A percentile compares a stretch with the other conserved stretches of the same genome.
Conservation (phyloP, 345 rosid species). For the Arabis hirsuta region DNA sequence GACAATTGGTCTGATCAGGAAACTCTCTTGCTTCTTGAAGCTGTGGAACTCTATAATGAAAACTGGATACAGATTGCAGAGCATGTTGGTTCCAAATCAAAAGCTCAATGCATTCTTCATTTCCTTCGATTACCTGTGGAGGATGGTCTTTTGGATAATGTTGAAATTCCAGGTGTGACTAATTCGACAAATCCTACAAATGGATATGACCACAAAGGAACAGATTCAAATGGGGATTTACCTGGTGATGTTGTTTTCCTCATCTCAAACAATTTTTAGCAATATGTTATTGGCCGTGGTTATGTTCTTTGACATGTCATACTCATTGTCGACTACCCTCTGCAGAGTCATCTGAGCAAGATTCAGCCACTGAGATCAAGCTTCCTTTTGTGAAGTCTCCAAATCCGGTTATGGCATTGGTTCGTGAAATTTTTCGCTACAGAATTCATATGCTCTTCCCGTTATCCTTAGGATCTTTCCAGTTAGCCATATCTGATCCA, state of each 20-base stretch:
- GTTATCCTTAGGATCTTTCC: slow-evolving; percentile 23
- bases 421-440: slow-evolving; percentile 43
- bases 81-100: slow-evolving; percentile 91
- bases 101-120: slow-evolving; percentile 95
- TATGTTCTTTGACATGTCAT: slow-evolving; percentile 1
- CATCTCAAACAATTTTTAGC: slow-evolving; percentile 15
- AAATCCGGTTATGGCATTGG: slow-evolving; percentile 97
- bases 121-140: slow-evolving; percentile 89
- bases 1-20: slow-evolving; percentile 94
- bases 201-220: slow-evolving; percentile 58
- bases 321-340: slow-evolving; percentile 34
- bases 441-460: slow-evolving; percentile 26
- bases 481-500: slow-evolving; percentile 24
- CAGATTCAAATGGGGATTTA: slow-evolving; percentile 60
- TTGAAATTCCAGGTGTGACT: slow-evolving; percentile 70
- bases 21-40: slow-evolving; percentile 91
- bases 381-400: slow-evolving; percentile 88
- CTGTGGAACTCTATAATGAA: slow-evolving; percentile 80
- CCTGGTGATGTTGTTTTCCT: slow-evolving; percentile 51
- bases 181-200: slow-evolving; percentile 49
- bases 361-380: slow-evolving; percentile 62
- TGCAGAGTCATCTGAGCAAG: slow-evolving; percentile 57
- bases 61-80: slow-evolving; percentile 94
- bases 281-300: not conserved
- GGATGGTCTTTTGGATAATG: slow-evolving; percentile 81